Evolutionary conservation across 225 moss, liverwort and hornwort species (phyloP), one percentile per base, ranked within the genome.

Genomic region (Physcomitrium patens): DNA sequence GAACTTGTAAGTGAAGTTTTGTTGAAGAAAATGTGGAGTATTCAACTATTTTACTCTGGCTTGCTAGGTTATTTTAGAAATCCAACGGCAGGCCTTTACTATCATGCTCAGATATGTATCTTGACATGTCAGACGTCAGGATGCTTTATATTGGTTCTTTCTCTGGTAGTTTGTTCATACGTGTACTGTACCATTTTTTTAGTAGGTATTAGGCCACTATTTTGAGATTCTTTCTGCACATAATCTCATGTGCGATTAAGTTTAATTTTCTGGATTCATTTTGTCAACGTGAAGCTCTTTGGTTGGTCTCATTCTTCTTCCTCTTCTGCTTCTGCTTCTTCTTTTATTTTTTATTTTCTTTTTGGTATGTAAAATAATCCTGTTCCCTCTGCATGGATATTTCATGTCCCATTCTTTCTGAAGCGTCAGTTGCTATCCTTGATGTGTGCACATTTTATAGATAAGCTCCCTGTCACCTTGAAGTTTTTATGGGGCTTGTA

Each of bases 141-240:
- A 63, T 74, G 74, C 62, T 63, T 75, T 61, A 61, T 76, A 78
- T 69, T 71, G 72, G 76, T 74, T 71, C 73, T 74, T 78, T 60
- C 78, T 71, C 57, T 70, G 61, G 63, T 81, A 79, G 84, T 81
- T 81, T 84, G 84, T 87, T 79, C 67, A 87, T 81, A 81, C 74
- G 65, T 81, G 84, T 84, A 69, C 72, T 81, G 83, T 73, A 81
- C 65, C 69, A 81, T 79, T 81, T 79, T 37, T 81, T 79, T 76
- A 76, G 63, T 87, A 81, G 76, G 63, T 79, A 67, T 72, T 67
- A 48, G 73, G 60, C 81, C 70, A 87, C 84, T 84, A 69, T 69
- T 81, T 76, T 78, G 81, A 68, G 78, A 72, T 70, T 47, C 60
- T 76, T 76, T 78, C 69, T 73, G 61, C 83, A 72, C 76, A 73